Evolutionary conservation across 352 stramenopile genomes (phyloP), one percentile per base, ranked within the genome.

Genomic region (Thalassiosira gravida): DNA sequence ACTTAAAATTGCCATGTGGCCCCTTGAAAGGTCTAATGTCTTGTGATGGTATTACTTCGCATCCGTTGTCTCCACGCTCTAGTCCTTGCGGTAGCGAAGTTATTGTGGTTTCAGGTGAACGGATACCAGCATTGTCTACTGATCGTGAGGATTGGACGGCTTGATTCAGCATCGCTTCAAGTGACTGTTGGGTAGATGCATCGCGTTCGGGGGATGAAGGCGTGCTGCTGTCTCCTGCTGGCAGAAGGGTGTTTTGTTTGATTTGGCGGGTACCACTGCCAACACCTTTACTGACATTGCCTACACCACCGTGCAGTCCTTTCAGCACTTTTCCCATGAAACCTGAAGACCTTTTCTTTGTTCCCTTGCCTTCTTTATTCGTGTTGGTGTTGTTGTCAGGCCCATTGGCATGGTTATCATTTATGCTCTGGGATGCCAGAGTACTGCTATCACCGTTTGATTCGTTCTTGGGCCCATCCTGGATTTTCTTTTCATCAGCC

Each of bases 11-110:
- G 11, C 83, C 79, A 62, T 86, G 67, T 24, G 76, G 81, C 16
- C 73, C 74, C 47, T 65, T 61, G 62, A 90, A 92, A 20, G 82
- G 66, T 44, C 84, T 77, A 9, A 91, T 69, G 35, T 86, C 62
- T 64, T 92, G 82, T 14, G 74, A 75, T 13, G 85, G 80, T 63
- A 92, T 87, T n/a, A 91, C 64, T 77, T 92, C 87, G 42, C 85
- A 91, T 2, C 80, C 80, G 58, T 82, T 55, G 44, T 35, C 62
- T 49, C 73, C 76, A 53, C 78, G 70, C 65, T 86, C 79, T 46
- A 91, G 62, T 13, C 85, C 82, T 61, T 91, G 57, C n/a, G 87
- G 87, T 35, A 92, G 74, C 44, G 30, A 42, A 13, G 74, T 80
- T n/a, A 87, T 55, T 20, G 74, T 16, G 30, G 53, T 79, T 66